Conservation (phyloP, 1,284 basidiomycete species). For the Boletus coffeatus region DNA sequence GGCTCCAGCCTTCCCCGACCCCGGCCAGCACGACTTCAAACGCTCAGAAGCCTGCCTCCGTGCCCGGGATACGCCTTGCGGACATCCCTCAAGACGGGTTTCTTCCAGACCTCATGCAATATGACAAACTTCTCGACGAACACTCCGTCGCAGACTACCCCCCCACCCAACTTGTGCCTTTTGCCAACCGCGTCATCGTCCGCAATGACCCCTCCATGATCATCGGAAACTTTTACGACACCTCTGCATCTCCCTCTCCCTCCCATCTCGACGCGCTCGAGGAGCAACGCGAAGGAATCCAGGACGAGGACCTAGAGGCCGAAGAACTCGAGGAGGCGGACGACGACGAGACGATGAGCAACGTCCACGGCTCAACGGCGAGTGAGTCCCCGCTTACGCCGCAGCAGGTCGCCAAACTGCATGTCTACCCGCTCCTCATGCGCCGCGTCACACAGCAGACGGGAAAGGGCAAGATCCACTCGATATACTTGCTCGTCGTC, state of each 20-base stretch:
- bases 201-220: conserved; percentile 50
- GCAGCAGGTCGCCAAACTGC: conserved; percentile 35
- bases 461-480: conserved; percentile 78
- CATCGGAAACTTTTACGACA: conserved; percentile 24
- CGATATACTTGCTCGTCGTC: conserved; percentile 65
- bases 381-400: conserved; percentile 20
- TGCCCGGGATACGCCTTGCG: conserved; percentile 18
- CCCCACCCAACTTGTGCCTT: conserved; percentile 44
- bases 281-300: conserved; percentile 7
- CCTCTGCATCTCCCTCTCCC: conserved; percentile 7
- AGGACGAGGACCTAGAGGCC: conserved; percentile 8
- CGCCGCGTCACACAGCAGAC: conserved; percentile 78
- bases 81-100: conserved; percentile 25
- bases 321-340: conserved; percentile 20
- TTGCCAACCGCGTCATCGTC: conserved; percentile 52
- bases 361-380: conserved; percentile 19
- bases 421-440: conserved; percentile 52
- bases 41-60: conserved; percentile 1
- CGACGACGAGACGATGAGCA: conserved; percentile 23
- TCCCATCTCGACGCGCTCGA: conserved; percentile 5
- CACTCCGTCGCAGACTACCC: conserved; percentile 48
- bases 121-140: conserved; percentile 56
- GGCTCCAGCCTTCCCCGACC: not conserved
- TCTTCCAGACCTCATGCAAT: conserved; percentile 54
- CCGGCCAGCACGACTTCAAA: not conserved